Percentiles rank a stretch among this genome's conserved stretches.
Conservation (phyloP, 164 flowering plant species). For the Vitis rotundifolia region DNA sequence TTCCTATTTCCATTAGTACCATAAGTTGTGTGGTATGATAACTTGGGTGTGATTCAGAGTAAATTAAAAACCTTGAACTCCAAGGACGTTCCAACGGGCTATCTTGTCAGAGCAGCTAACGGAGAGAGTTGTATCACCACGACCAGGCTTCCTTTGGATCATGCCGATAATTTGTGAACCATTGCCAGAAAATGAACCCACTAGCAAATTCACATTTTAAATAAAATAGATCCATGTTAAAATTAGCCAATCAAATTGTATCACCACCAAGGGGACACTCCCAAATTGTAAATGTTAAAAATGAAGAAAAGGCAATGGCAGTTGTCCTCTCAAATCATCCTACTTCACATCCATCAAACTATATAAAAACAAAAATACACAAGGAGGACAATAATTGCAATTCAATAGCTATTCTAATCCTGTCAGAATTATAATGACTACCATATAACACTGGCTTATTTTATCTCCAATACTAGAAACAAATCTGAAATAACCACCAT, state of each 20-base stretch:
- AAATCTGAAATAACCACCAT: neutral
- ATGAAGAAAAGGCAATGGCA: too few relatives aligned
- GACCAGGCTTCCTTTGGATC: slow-evolving; percentile 96
- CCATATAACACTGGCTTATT: neutral
- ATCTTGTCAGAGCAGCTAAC: slow-evolving; percentile 98
- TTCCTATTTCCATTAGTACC: too few relatives aligned
- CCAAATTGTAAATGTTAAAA: too few relatives aligned
- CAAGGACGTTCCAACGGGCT: slow-evolving; percentile 93
- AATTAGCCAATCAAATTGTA: neutral
- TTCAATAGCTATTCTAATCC: too few relatives aligned
- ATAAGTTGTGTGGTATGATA: too few relatives aligned
- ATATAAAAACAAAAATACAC: too few relatives aligned
- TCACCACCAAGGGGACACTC: too few relatives aligned
- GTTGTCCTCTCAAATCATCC: too few relatives aligned
- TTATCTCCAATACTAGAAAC: neutral
- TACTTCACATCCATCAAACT: too few relatives aligned
- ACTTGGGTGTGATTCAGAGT: neutral
- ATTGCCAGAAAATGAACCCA: slow-evolving; percentile 30
- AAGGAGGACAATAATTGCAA: too few relatives aligned
- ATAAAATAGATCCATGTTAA: neutral
- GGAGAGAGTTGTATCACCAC: slow-evolving; percentile 91
- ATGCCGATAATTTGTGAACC: slow-evolving; percentile 32
- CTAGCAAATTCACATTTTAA: neutral
- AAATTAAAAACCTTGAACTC: slow-evolving; percentile 80
- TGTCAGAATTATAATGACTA: neutral